A percentile compares a stretch with the other conserved stretches of the same genome.
phyloP scores from a whole-genome alignment of 106 monocot species.

The Dioscorea dumetorum region DNA sequence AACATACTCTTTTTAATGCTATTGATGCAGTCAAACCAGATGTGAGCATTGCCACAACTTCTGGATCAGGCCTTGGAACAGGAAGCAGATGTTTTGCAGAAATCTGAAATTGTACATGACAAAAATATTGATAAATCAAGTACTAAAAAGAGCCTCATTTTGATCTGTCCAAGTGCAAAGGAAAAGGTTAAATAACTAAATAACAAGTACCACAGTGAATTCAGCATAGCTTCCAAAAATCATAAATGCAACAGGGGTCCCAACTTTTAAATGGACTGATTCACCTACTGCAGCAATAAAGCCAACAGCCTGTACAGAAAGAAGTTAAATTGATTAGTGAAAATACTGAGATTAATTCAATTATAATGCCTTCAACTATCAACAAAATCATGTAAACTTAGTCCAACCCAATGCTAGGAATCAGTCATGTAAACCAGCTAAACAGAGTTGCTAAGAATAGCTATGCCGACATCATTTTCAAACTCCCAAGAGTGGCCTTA shows the following conservation, averaged over 20 bases:
- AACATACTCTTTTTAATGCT: conserved; percentile 71
- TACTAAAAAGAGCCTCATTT: background rate
- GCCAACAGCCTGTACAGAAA: conserved; percentile 66
- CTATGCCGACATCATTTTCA: too few relatives aligned
- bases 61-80: conserved; percentile 85
- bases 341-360: too few relatives aligned
- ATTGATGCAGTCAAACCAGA: conserved; percentile 98
- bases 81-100: conserved; percentile 78
- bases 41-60: conserved; percentile 91
- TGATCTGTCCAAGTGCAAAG: background rate
- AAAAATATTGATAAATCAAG: background rate
- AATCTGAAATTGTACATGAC: conserved; percentile 38
- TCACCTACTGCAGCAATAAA: conserved; percentile 81
- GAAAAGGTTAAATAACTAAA: background rate
- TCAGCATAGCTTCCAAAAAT: conserved; percentile 89
- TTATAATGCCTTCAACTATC: too few relatives aligned
- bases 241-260: conserved; percentile 89
- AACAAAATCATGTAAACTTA: too few relatives aligned
- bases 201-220: conserved; percentile 52
- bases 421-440: too few relatives aligned
- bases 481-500: too few relatives aligned
- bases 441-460: too few relatives aligned
- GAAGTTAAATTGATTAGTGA: conserved; percentile 1
- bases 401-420: too few relatives aligned
- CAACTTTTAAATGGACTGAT: conserved; percentile 73